These are phyloP conservation scores for Prunus campanulata DNA, from an alignment of 306 rosid species.

Conservation along the genomic window DNA sequence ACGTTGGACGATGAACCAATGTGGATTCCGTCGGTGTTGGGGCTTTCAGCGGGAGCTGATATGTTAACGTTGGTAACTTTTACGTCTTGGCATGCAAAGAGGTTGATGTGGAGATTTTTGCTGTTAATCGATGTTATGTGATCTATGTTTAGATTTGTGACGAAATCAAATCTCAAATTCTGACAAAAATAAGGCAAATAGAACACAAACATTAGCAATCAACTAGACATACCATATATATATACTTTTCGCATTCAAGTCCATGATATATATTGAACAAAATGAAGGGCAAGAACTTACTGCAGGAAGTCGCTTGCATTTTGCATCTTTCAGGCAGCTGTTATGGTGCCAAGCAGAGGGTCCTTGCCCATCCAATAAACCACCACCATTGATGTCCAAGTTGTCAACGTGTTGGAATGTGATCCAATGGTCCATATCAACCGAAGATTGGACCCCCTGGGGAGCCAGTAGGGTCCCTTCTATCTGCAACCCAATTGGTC, in stretches of 20 bases:
- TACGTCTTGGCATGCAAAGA: background rate
- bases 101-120: conserved; percentile 27
- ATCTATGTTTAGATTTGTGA: conserved; percentile 14
- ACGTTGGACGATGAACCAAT: background rate
- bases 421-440: conserved; percentile 27
- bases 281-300: conserved; percentile 1
- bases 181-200: background rate
- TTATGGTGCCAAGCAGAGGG: conserved; percentile 26
- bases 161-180: conserved; percentile 22
- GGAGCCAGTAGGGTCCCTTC: conserved; percentile 25
- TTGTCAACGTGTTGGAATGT: conserved; percentile 4
- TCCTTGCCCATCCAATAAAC: conserved; percentile 34
- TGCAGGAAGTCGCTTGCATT: conserved; percentile 23
- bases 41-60: conserved; percentile 28
- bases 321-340: background rate
- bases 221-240: too few species aligned
- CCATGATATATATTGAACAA: background rate
- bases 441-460: background rate
- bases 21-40: conserved; percentile 30
- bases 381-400: conserved; percentile 21
- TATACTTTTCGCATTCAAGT: background rate
- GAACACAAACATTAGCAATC: conserved; percentile 16
- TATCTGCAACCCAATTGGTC: background rate
- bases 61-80: background rate
- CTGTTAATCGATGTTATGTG: conserved; percentile 20